Conservation (phyloP, 495 filamentous ascomycete genomes). For the Aspergillus coremiiformis region DNA sequence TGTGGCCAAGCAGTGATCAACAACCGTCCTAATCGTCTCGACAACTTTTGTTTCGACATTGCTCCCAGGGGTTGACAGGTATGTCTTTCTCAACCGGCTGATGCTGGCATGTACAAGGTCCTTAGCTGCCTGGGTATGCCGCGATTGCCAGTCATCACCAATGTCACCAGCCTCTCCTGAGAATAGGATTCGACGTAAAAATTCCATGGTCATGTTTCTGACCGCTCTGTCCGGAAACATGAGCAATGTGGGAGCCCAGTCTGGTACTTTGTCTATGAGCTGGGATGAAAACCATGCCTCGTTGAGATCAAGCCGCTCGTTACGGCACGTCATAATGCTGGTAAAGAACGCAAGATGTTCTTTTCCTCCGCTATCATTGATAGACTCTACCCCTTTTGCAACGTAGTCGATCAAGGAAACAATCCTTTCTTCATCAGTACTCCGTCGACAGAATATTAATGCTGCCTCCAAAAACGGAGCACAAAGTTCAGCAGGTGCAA, state of each 20-base stretch:
- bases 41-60: constrained; percentile 32
- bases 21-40: constrained; percentile 30
- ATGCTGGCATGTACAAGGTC: constrained; percentile 31
- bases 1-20: constrained; percentile 34
- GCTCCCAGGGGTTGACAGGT: constrained; percentile 18
- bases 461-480: constrained; percentile 47
- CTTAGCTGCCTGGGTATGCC: constrained; percentile 23
- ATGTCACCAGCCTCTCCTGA: constrained; percentile 25
- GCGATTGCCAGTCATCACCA: constrained; percentile 20
- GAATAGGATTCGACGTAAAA: constrained; percentile 53
- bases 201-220: constrained; percentile 44
- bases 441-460: constrained; percentile 40
- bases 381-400: constrained; percentile 48
- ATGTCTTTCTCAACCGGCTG: constrained; percentile 26
- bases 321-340: constrained; percentile 31
- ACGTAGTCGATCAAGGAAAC: constrained; percentile 42
- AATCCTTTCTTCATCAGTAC: constrained; percentile 32
- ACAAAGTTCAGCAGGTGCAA: constrained; percentile 50
- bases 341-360: constrained; percentile 57
- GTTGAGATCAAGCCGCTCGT: constrained; percentile 31
- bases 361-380: constrained; percentile 47
- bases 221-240: constrained; percentile 52
- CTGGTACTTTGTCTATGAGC: constrained; percentile 47
- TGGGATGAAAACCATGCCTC: constrained; percentile 31
- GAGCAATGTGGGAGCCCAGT: constrained; percentile 63